Conservation (phyloP, 164 flowering plant species). For the Stephania cephalantha region DNA sequence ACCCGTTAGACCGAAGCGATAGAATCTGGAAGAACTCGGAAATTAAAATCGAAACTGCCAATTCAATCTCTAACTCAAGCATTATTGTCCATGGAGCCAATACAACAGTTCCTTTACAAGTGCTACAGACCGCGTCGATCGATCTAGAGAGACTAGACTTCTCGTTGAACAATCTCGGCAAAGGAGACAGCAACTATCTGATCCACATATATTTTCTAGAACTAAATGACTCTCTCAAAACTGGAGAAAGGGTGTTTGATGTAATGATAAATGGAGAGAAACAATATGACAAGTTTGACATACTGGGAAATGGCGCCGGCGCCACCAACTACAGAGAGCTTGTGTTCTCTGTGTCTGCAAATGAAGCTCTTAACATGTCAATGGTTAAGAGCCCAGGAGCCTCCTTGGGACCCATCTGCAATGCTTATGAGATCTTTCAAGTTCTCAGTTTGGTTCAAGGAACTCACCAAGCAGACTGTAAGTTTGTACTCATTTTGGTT, state of each 20-base stretch:
- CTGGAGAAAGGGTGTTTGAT: conserved; percentile 55
- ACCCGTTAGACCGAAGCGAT: conserved; percentile 41
- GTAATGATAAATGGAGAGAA: conserved; percentile 34
- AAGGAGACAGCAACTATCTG: conserved; percentile 22
- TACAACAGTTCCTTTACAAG: conserved; percentile 34
- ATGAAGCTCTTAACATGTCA: conserved; percentile 41
- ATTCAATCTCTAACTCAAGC: neutral
- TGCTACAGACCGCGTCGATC: conserved; percentile 44
- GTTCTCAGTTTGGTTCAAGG: conserved; percentile 24
- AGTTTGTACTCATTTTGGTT: neutral
- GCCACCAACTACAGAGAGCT: conserved; percentile 25
- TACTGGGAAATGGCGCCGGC: conserved; percentile 24
- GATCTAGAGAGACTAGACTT: conserved; percentile 31
- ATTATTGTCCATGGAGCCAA: conserved; percentile 8
- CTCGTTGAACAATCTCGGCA: conserved; percentile 22
- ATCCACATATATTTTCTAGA: conserved; percentile 49
- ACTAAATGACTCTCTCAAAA: conserved; percentile 24
- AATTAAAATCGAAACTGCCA: neutral
- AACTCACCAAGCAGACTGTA: conserved; percentile 41
- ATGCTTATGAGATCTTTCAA: conserved; percentile 55
- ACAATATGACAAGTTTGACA: conserved; percentile 27
- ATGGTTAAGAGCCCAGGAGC: conserved; percentile 30
- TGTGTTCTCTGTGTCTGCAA: conserved; percentile 24
- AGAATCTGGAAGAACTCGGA: conserved; percentile 42
- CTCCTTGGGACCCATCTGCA: conserved; percentile 49